phyloP scores from a whole-genome alignment of 352 stramenopile species.

The Globisporangium echinulatum region DNA sequence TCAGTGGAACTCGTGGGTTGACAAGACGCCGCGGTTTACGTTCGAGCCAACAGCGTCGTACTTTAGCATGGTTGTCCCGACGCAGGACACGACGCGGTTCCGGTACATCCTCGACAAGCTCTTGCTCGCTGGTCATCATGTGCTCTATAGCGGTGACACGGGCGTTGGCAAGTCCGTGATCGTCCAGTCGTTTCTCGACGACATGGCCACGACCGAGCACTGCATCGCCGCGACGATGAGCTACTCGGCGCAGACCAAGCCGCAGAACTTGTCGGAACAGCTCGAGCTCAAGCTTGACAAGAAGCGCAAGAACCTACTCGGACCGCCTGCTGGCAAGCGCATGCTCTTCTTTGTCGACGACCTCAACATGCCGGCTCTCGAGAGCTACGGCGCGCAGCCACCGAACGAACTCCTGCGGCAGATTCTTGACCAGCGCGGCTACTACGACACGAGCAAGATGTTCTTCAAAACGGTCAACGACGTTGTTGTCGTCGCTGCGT shows the following conservation, averaged over 20 bases:
- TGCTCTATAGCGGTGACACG: slow-evolving; percentile 89
- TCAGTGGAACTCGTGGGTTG: slow-evolving; percentile 81
- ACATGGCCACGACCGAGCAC: slow-evolving; percentile 79
- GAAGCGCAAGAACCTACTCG: slow-evolving; percentile 79
- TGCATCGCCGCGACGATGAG: slow-evolving; percentile 85
- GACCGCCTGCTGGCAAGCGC: slow-evolving; percentile 61
- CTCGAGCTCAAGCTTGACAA: slow-evolving; percentile 82
- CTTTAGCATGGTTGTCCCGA: slow-evolving; percentile 94
- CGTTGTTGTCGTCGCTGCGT: slow-evolving; percentile 77
- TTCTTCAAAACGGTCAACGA: slow-evolving; percentile 92
- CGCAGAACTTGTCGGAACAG: slow-evolving; percentile 76
- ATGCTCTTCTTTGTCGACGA: slow-evolving; percentile 91
- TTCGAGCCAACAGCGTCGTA: slow-evolving; percentile 86
- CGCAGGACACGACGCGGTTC: slow-evolving; percentile 92
- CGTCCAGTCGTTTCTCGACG: slow-evolving; percentile 86
- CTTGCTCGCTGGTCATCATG: slow-evolving; percentile 72
- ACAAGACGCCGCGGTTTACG: slow-evolving; percentile 85
- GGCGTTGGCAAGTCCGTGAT: slow-evolving; percentile 93
- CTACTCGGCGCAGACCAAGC: slow-evolving; percentile 87
- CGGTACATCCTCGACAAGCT: slow-evolving; percentile 89
- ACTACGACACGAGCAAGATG: slow-evolving; percentile 91
- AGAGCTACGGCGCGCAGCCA: slow-evolving; percentile 91
- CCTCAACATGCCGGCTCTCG: slow-evolving; percentile 90
- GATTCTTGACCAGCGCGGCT: slow-evolving; percentile 86
- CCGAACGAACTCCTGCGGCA: slow-evolving; percentile 90